These are phyloP conservation scores for Triticum turgidum DNA, from an alignment of 176 grass and related monocot genomes.

Conservation along the genomic window DNA sequence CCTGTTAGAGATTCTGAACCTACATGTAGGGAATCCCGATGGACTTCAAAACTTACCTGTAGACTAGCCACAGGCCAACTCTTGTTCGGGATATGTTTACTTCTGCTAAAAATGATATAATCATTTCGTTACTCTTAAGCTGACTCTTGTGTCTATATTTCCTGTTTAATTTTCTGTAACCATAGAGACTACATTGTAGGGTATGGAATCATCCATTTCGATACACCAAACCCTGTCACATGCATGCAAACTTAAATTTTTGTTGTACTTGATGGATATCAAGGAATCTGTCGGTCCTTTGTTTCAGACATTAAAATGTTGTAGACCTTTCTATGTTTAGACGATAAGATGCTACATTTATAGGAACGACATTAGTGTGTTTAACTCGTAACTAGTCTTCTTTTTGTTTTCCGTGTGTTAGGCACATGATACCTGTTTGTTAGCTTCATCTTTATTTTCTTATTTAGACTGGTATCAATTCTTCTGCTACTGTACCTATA, in stretches of 20 bases:
- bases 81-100: slow-evolving; percentile 4
- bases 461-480: not conserved
- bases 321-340: not conserved
- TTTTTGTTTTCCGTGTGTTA: not conserved
- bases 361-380: not conserved
- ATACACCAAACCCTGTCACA: not conserved
- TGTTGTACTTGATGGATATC: slow-evolving; percentile 48
- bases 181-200: not conserved
- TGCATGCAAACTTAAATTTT: not conserved
- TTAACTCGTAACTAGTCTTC: not conserved
- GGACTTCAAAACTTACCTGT: not conserved
- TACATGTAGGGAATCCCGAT: not conserved
- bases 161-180: not conserved
- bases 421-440: not conserved
- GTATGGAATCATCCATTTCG: not conserved
- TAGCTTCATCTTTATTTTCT: not conserved
- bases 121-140: not conserved
- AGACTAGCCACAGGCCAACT: not conserved
- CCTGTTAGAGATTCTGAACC: not conserved
- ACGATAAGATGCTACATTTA: slow-evolving; percentile 10
- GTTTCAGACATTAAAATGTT: slow-evolving; percentile 23
- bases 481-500: not conserved
- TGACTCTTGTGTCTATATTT: not conserved
- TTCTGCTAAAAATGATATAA: not conserved
- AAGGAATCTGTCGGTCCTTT: not conserved